Conservation (phyloP, 495 filamentous ascomycete genomes). For the Massariosphaeria phaeospora region DNA sequence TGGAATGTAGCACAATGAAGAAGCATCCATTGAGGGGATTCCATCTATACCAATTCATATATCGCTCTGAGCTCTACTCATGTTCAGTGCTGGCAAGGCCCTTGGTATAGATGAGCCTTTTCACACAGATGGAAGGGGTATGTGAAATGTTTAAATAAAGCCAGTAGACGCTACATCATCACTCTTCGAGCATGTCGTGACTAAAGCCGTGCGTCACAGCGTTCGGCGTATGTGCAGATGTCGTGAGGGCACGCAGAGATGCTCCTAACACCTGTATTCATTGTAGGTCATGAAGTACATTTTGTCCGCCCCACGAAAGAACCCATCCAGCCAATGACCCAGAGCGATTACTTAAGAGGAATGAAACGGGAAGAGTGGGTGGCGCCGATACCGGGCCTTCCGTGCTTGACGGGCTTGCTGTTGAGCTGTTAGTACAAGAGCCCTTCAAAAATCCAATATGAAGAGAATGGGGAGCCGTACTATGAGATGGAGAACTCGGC, state of each 20-base stretch:
- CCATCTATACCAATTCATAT: too few relatives aligned
- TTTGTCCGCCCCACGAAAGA: slow-evolving; percentile 19
- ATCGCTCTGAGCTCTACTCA: too few relatives aligned
- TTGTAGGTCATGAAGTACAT: slow-evolving; percentile 31
- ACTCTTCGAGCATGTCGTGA: not conserved
- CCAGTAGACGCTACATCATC: slow-evolving; percentile 3
- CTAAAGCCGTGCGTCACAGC: slow-evolving; percentile 8
- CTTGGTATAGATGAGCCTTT: too few relatives aligned
- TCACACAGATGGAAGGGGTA: too few relatives aligned
- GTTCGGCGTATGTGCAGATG: not conserved
- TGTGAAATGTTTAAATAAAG: too few relatives aligned
- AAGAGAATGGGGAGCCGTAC: slow-evolving; percentile 56
- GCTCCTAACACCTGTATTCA: slow-evolving; percentile 29
- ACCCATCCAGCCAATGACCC: slow-evolving; percentile 33
- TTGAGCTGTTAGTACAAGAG: slow-evolving; percentile 39
- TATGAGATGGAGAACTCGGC: slow-evolving; percentile 99
- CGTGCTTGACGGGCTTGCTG: slow-evolving; percentile 99
- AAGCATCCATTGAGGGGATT: not conserved
- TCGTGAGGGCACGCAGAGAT: slow-evolving; percentile 12
- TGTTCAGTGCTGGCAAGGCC: too few relatives aligned
- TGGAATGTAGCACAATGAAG: slow-evolving; percentile 43
- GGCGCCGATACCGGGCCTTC: slow-evolving; percentile 99
- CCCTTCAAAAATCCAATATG: not conserved
- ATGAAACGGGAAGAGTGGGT: slow-evolving; percentile 99
- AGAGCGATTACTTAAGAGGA: slow-evolving; percentile 79